A percentile compares a stretch with the other conserved stretches of the same genome.
phyloP scores from a whole-genome alignment of 139 green algal genomes.

The Chlamydomonas schloesseri region DNA sequence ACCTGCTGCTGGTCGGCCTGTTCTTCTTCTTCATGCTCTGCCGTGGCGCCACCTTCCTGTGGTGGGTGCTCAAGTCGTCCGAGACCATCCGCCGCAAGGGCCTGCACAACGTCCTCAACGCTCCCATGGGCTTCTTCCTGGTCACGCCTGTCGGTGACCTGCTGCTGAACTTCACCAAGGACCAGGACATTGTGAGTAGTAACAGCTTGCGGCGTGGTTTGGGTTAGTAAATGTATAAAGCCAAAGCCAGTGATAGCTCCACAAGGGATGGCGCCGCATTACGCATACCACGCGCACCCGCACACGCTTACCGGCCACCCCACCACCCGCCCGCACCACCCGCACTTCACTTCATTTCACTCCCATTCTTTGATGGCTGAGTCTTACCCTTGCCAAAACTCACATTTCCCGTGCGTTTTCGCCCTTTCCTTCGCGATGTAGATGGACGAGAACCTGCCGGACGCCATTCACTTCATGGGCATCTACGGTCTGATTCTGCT shows the following conservation, averaged over 20 bases:
- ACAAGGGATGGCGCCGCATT: too few species aligned
- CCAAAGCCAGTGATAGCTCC: too few species aligned
- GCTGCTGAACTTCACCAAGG: slow-evolving; percentile 69
- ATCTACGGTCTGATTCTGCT: slow-evolving; percentile 75
- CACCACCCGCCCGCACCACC: too few species aligned
- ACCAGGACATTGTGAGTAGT: slow-evolving; percentile 63
- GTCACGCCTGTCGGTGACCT: slow-evolving; percentile 70
- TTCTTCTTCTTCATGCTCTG: slow-evolving; percentile 69
- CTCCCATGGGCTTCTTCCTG: slow-evolving; percentile 73
- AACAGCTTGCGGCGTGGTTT: too few species aligned
- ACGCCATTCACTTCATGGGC: slow-evolving; percentile 64
- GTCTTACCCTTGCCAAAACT: too few species aligned
- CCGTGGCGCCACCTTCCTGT: slow-evolving; percentile 61
- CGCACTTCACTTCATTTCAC: too few species aligned
- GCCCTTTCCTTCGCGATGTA: too few species aligned
- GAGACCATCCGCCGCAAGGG: slow-evolving; percentile 46
- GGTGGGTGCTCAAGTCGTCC: slow-evolving; percentile 39
- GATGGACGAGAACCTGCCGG: slow-evolving; percentile 69
- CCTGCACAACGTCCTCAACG: slow-evolving; percentile 1
- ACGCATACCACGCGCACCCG: too few species aligned
- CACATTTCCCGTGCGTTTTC: too few species aligned
- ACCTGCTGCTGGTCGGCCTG: slow-evolving; percentile 47
- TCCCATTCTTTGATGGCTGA: too few species aligned
- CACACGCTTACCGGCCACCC: too few species aligned
- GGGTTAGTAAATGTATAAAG: too few species aligned